Percentiles rank a stretch among this genome's conserved stretches.
Evolutionary conservation across 495 filamentous ascomycete species (phyloP).

Genomic region (Talaromyces thailandensis): DNA sequence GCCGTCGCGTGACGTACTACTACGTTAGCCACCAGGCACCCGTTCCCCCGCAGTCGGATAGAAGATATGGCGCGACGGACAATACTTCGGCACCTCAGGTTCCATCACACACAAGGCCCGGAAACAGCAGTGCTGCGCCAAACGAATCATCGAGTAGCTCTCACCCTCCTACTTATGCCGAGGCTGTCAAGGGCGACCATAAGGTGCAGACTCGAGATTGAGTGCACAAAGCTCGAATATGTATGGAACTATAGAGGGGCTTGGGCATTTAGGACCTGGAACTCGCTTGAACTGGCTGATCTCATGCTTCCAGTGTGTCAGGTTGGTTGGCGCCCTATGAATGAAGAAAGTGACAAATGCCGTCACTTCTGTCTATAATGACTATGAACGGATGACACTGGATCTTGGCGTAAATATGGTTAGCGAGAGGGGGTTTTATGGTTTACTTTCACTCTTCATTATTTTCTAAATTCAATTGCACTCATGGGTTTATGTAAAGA

Average conservation of each 20-base stretch:
- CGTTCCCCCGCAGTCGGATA: slow-evolving; percentile 26
- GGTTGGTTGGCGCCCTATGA: not conserved
- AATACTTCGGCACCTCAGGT: slow-evolving; percentile 13
- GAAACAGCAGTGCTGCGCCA: slow-evolving; percentile 26
- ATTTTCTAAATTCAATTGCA: not conserved
- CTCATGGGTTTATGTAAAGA: not conserved
- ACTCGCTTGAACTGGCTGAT: not conserved
- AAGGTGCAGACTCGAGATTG: slow-evolving; percentile 75
- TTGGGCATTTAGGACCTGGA: not conserved
- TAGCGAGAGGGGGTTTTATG: not conserved
- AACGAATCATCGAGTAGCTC: slow-evolving; percentile 14
- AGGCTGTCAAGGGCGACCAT: slow-evolving; percentile 78
- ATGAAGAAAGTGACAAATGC: slow-evolving; percentile 8
- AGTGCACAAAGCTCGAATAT: not conserved
- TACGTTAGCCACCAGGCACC: slow-evolving; percentile 49
- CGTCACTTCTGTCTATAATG: slow-evolving; percentile 31
- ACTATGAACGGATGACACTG: slow-evolving; percentile 16
- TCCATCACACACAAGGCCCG: slow-evolving; percentile 16
- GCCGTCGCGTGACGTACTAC: slow-evolving; percentile 54
- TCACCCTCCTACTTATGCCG: slow-evolving; percentile 71
- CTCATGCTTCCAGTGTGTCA: not conserved
- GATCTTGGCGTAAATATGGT: not conserved
- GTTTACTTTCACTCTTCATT: not conserved
- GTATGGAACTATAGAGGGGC: not conserved
- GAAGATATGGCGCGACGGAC: slow-evolving; percentile 30